Evolutionary conservation across 257 asterid genomes (phyloP), one percentile per base, ranked within the genome.

Genomic region (Echites panduratus): DNA sequence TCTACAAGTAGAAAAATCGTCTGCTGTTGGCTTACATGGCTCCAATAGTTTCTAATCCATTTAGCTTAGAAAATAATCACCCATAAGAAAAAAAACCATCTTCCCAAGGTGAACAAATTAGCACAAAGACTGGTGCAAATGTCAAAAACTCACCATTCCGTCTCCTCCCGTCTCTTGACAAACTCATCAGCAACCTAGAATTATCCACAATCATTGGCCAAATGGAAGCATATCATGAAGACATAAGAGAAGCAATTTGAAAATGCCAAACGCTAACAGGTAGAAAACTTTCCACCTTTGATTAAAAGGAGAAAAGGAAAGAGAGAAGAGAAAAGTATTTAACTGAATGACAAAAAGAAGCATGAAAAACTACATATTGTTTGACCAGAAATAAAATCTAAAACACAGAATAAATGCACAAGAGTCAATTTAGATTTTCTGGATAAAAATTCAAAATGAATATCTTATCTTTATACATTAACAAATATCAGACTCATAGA

Each of bases 111-210:
- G 38, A 45, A 63, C 35, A 26, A 73, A 32, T 63, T 22, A 54
- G 52, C 9, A 19, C 47, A 53, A 14, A 16, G 7, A 17, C 16
- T 65, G 45, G 24, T 32, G 17, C 29, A 35, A 64, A n/a, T 14
- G 1, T 35, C 7, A 59, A 61, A 76, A 14, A 71, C 89, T 84
- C 47, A 89, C 97, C 97, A 90, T 85, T 94, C 98, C 4, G 99
- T 89, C 88, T 94, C 96, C 81, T 88, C 76, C 38, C 97, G 85
- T 75, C 98, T 88, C 83, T 83, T 88, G 76, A 88, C 81, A 69
- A 94, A 88, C 79, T 94, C 99, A 78, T 89, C 96, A 19, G 89
- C 96, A 71, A 94, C 97, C 97, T 91, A 80, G 64, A 77, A 50
- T 26, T 52, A 76, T 66, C 52, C 67, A 68, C 70, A 49, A 71